Evolutionary conservation across 2,329 filamentous ascomycete genomes (phyloP), one percentile per base, ranked within the genome.

Genomic region (Arthrobotrys pseudoclavata): DNA sequence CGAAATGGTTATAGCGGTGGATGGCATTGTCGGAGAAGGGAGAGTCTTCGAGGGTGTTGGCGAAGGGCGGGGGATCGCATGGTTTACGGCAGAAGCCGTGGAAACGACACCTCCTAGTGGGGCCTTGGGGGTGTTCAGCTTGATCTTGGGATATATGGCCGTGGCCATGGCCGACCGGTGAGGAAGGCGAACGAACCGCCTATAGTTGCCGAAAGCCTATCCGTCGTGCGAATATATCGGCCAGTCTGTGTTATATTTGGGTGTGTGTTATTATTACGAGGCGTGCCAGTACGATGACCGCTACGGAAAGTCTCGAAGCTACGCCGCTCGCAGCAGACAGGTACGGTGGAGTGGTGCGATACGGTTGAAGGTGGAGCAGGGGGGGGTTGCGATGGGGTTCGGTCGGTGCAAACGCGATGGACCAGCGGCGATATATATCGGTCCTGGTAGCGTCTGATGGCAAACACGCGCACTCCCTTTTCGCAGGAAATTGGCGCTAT

Each of bases 381-480:
- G 61, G 61, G 61, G 61, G 42, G 47, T 62, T 71, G 74, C 67
- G 74, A 71, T 77, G 67, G 45, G 40, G 67, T 63, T 68, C 37
- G 20, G 67, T 52, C 31, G 60, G 37, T 71, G 45, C 50, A 55
- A 70, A 77, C 74, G 74, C 74, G 74, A 77, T 70, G 74, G 53
- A n/a, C 50, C 67, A 52, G 74, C 61, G 45, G 67, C 66, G 74
- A 71, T 77, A 77, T 77, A 77, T 77, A 77, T 71, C 67, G 52
- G 67, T 47, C 34, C 61, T 77, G 61, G 66, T 57, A 71, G 67
- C 61, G 53, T 68, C 40, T 71, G 72, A 76, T 70, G 74, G 74
- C 74, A 77, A 77, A 77, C 74, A 68, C 74, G 74, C 74, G 74
- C 74, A 77, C 74, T 77, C 67, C 66, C 74, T 77, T 70, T 71